These are phyloP conservation scores for Trypethelium eluteriae DNA, from an alignment of 495 filamentous ascomycete genomes.

Conservation along the genomic window DNA sequence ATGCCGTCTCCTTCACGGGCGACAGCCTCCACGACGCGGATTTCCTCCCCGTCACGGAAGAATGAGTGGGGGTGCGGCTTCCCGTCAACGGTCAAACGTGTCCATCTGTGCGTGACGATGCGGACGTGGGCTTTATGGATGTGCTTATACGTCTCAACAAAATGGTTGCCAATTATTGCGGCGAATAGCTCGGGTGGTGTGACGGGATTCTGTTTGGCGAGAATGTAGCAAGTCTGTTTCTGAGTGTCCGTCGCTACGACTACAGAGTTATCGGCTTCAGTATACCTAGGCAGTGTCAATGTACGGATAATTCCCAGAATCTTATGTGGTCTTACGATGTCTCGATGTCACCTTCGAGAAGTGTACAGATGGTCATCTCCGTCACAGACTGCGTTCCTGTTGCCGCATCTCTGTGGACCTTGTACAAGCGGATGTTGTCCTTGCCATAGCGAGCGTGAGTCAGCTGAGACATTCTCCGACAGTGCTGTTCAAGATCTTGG, in stretches of 20 bases:
- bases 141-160: constrained; percentile 77
- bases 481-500: background rate
- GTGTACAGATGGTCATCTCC: constrained; percentile 88
- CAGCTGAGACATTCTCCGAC: constrained; percentile 33
- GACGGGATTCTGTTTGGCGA: constrained; percentile 87
- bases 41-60: constrained; percentile 81
- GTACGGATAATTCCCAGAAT: background rate
- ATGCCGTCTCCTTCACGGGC: constrained; percentile 39
- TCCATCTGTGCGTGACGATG: constrained; percentile 82
- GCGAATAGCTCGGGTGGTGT: constrained; percentile 91
- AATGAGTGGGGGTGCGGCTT: constrained; percentile 95
- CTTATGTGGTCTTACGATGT: constrained; percentile 55
- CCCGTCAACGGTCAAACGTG: constrained; percentile 78
- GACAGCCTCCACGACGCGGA: constrained; percentile 60
- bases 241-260: constrained; percentile 95
- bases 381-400: constrained; percentile 73
- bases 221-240: constrained; percentile 95
- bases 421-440: constrained; percentile 97
- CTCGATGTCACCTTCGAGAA: constrained; percentile 87
- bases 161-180: constrained; percentile 74
- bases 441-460: constrained; percentile 39
- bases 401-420: constrained; percentile 71
- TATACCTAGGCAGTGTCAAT: constrained; percentile 55
- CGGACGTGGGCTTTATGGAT: constrained; percentile 75
- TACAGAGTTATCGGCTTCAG: constrained; percentile 86